phyloP scores from a whole-genome alignment of 768 basidiomycete genomes.

The Russula olivacea region DNA sequence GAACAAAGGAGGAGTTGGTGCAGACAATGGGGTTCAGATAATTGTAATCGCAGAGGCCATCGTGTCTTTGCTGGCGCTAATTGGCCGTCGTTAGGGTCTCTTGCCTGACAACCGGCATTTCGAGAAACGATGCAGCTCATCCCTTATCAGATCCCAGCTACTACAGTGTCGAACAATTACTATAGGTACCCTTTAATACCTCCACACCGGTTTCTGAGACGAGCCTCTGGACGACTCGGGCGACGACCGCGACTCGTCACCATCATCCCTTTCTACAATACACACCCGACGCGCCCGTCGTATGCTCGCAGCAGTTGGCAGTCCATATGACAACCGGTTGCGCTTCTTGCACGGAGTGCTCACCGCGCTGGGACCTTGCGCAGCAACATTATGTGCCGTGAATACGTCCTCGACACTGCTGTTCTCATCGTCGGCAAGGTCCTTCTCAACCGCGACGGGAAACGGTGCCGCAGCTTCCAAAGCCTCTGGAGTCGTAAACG shows the following conservation, averaged over 20 bases:
- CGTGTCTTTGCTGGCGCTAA: background rate
- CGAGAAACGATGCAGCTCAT: background rate
- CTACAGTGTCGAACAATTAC: no score
- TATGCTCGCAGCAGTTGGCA: conserved; percentile 18
- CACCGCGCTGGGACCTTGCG: conserved; percentile 12
- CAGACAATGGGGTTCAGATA: background rate
- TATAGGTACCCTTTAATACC: conserved; percentile 2
- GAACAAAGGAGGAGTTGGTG: background rate
- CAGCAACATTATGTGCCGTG: background rate
- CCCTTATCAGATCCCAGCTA: conserved; percentile 10
- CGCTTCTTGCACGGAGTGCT: conserved; percentile 21
- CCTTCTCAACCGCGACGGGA: conserved; percentile 1
- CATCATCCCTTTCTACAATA: background rate
- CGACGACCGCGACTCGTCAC: conserved; percentile 18
- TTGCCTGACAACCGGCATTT: background rate
- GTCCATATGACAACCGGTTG: conserved; percentile 12
- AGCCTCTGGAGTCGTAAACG: conserved; percentile 16
- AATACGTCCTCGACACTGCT: conserved; percentile 18
- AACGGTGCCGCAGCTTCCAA: conserved; percentile 15
- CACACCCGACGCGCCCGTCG: conserved; percentile 7
- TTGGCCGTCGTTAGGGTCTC: conserved; percentile 9
- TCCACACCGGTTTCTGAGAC: conserved; percentile 21
- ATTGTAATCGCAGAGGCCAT: no score
- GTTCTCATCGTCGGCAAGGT: conserved; percentile 1
- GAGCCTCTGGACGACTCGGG: conserved; percentile 16